Evolutionary conservation across 805 yeast genomes (phyloP), one percentile per base, ranked within the genome.

Genomic region (Candida andamanensis): DNA sequence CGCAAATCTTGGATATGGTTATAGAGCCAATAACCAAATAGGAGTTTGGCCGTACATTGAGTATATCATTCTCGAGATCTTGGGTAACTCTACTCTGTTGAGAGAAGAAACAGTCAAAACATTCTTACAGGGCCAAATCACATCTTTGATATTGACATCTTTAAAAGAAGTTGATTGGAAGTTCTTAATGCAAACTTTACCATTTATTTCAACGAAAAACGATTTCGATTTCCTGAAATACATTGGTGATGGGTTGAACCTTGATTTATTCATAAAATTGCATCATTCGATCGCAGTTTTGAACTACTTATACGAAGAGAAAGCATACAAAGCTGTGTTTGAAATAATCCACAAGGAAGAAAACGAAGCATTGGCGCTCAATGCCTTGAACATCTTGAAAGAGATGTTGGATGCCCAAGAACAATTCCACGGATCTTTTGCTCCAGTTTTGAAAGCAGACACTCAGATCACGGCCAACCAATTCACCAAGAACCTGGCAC

Each of bases 31-130:
- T 31, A 72, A 52, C 27, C 50, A 62, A 19, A 53, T 66, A 12
- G 95, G 95, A 2, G 56, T 86, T 5, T 76, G 87, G 75, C 86
- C 92, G 3, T 90, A 89, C 46, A 52, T 84, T 33, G 90, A 85
- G 32, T 86, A 75, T 45, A 51, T 87, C 10, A 48, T 83, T n/a
- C 58, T 69, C 9, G 83, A 81, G 26, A 74, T 87, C 0, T 75
- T 87, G 42, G 72, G 69, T 5, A 71, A 74, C 16, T 60, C 84
- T 2, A 32, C 58, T 2, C 54, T 64, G 6, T 52, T 74, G 4
- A 50, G 50, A 17, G 19, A 58, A 36, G 3, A 47, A 37, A 39
- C 34, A 0, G 70, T 69, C 11, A 63, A 57, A 30, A 37, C 55
- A 7, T 51, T 65, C 1, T 44, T 89, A 8, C 89, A 84, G 46